Evolutionary conservation across 2,329 filamentous ascomycete genomes (phyloP), one percentile per base, ranked within the genome.

Genomic region (Hypomyces rosellus): DNA sequence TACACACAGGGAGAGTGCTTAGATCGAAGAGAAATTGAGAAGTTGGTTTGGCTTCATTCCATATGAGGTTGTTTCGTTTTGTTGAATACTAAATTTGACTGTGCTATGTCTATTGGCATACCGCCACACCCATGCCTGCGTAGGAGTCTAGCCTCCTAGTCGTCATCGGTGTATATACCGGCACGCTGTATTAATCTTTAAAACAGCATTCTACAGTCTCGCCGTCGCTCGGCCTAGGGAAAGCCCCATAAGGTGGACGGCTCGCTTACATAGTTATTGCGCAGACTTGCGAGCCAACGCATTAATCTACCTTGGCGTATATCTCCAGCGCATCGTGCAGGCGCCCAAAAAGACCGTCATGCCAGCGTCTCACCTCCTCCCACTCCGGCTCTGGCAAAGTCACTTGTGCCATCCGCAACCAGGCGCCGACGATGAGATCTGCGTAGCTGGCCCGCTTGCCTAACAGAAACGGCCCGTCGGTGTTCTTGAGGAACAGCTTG

Each of bases 391-490:
- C 47, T 1, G 71, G 71, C 48, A 81, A 58, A 22, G 65, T 68
- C 13, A 38, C 59, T 4, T 56, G 53, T 48, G 72, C 56, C 72
- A 79, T 76, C 5, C 69, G 66, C 60, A 82, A 49, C 79, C 80
- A 83, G 1, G 65, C 76, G 1, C 78, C 79, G 1, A 83, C 71
- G 34, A 82, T 78, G 1, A 81, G 58, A 57, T 83, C 80, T 1
- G 76, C 78, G 65, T 82, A 81, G 41, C 59, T 73, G 1, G 70
- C 67, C 58, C 55, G 58, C 1, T 54, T 44, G 0, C 77, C 78
- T 2, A 78, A 64, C 1, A 82, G 20, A 45, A 76, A 82, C 0
- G 76, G 74, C 6, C 77, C 77, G 12, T 53, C 63, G 0, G 55
- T 42, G 44, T 76, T 68, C 40, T 18, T 51, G 3, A 14, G 25